Base-by-base conservation (phyloP, 352 stramenopile genomes). In the Blastocystis sp. region DNA sequence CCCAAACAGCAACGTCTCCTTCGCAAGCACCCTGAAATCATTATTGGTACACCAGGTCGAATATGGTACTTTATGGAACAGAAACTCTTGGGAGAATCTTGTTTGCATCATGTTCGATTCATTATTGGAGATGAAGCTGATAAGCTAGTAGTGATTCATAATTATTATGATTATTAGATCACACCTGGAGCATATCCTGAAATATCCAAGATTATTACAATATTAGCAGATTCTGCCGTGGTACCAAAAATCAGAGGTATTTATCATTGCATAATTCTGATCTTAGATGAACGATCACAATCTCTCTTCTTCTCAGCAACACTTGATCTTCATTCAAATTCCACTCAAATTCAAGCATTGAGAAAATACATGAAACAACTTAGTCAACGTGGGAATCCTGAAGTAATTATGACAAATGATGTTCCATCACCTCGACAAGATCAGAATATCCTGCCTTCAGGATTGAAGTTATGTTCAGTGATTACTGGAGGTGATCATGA, bases 91-190 rank as follows among this genome's bases (percentile, higher is more conserved):
- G 92, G 94, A 77, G 89, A 94, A 71, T 89, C 91, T 27, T 87
- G 92, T 67, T 65, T 95, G 19, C 83, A 91, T 24, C 88, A 87
- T 46, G 88, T 95, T 58, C 92, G 91, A 2, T 95, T 95, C 74
- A 54, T 95, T 19, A 92, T 95, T 7, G 91, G 94, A 2, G 93
- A 95, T 88, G 93, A 95, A 87, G 93, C 93, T 19, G 93, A 95
- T 43, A 83, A 83, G 35, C 71, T 83, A 21, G 71, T 83, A 16
- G 24, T 11, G 12, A 29, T 35, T 32, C 4, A 2, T 24, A 1
- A 43, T 6, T 21, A 37, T 0, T 12, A 16, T 83, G 9, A 27
- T 2, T 12, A 6, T 24, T 42, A 83, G 71, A 65, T 83, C 12
- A 65, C 71, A 29, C 71, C 71, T 11, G 71, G 71, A 21, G 71